Conservation (phyloP, 1,139 yeast genomes). For the Yamadazyma aaseri region DNA sequence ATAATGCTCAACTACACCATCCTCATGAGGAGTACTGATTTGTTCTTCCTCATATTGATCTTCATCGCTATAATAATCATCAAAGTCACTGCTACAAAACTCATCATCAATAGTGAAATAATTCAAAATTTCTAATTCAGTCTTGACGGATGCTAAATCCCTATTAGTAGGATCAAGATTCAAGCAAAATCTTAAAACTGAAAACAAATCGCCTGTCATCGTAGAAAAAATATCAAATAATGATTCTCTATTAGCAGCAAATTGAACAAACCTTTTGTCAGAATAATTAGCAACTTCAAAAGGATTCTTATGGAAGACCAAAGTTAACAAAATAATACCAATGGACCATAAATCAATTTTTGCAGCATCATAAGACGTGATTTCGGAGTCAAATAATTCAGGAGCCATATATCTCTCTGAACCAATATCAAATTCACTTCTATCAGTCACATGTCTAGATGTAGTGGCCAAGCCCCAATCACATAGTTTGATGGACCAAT, state of each 20-base stretch:
- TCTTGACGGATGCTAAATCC: constrained; percentile 56
- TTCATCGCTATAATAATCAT: constrained; percentile 27
- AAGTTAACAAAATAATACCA: constrained; percentile 81
- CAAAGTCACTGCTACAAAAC: constrained; percentile 47
- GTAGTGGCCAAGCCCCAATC: constrained; percentile 94
- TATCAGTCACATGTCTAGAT: constrained; percentile 47
- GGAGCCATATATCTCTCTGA: constrained; percentile 98
- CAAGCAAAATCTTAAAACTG: constrained; percentile 73
- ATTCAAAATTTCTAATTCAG: constrained; percentile 58
- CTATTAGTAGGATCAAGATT: constrained; percentile 89
- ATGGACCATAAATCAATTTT: constrained; percentile 92
- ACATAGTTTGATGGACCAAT: constrained; percentile 78
- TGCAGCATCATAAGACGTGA: constrained; percentile 73
- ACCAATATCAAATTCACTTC: constrained; percentile 82
- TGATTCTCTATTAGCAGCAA: constrained; percentile 85
- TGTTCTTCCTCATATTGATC: constrained; percentile 4
- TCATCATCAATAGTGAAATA: constrained; percentile 87
- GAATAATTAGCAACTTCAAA: constrained; percentile 79
- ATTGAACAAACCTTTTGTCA: constrained; percentile 84
- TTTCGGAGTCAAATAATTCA: constrained; percentile 67
- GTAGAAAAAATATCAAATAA: constrained; percentile 89
- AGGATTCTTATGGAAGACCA: constrained; percentile 89
- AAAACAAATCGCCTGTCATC: constrained; percentile 83
- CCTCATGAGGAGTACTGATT: not conserved
- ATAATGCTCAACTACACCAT: not conserved